phyloP scores from a whole-genome alignment of 208 protist genomes.

The Porcisia hertigi region DNA sequence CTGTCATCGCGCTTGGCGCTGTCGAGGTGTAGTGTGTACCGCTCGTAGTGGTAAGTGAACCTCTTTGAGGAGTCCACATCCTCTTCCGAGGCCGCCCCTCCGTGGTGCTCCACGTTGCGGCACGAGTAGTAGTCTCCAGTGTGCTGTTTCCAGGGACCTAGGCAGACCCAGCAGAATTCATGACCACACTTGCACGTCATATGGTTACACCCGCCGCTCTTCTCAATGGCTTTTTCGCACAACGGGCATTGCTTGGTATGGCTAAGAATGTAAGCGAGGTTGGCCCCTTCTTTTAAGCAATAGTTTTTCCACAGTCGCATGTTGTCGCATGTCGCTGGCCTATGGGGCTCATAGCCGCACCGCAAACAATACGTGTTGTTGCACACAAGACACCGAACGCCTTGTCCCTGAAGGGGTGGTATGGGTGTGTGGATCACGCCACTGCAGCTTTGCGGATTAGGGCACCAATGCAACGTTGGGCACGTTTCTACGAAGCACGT shows the following conservation, averaged over 20 bases:
- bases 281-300: slow-evolving; percentile 50
- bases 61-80: background rate
- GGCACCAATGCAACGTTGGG: slow-evolving; percentile 73
- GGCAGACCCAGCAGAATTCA: slow-evolving; percentile 90
- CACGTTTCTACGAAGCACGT: slow-evolving; percentile 20
- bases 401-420: slow-evolving; percentile 33
- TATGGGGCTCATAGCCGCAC: slow-evolving; percentile 45
- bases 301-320: slow-evolving; percentile 54
- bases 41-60: slow-evolving; percentile 30
- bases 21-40: slow-evolving; percentile 27
- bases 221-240: slow-evolving; percentile 82
- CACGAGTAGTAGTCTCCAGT: slow-evolving; percentile 33
- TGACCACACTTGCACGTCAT: slow-evolving; percentile 86
- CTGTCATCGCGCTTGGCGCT: slow-evolving; percentile 19
- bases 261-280: slow-evolving; percentile 47
- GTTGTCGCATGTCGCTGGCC: slow-evolving; percentile 54
- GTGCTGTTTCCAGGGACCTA: slow-evolving; percentile 64
- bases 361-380: slow-evolving; percentile 46
- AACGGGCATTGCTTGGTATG: slow-evolving; percentile 82
- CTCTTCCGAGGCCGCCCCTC: background rate
- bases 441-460: slow-evolving; percentile 53
- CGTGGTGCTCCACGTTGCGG: slow-evolving; percentile 6
- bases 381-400: slow-evolving; percentile 59
- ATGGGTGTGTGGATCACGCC: slow-evolving; percentile 49
- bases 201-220: slow-evolving; percentile 93